Conservation (phyloP, 768 basidiomycete species). For the Serendipita sp. region DNA sequence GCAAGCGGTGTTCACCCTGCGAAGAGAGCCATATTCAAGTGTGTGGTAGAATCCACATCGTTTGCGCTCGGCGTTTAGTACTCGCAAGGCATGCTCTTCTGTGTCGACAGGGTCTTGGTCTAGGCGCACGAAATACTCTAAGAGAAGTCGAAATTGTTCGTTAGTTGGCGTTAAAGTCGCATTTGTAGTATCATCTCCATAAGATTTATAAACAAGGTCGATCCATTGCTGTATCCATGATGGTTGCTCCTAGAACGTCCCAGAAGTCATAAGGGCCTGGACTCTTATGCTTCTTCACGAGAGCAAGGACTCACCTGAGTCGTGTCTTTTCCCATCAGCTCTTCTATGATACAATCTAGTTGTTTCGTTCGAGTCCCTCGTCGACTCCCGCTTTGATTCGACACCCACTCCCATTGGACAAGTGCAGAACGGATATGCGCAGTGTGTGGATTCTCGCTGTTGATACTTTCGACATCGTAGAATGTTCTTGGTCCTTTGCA, state of each 20-base stretch:
- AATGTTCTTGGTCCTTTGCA: no score
- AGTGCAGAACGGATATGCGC: no score
- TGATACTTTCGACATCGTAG: no score
- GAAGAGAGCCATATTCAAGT: not conserved
- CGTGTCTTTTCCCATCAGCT: not conserved
- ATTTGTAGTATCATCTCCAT: not conserved
- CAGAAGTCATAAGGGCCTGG: no score
- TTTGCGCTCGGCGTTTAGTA: not conserved
- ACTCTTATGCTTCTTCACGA: no score
- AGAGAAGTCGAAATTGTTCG: not conserved
- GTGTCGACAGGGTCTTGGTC: not conserved
- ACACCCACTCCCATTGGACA: no score
- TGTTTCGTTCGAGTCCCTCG: not conserved
- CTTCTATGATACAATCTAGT: not conserved
- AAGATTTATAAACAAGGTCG: not conserved
- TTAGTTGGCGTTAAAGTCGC: not conserved
- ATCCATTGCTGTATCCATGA: not conserved
- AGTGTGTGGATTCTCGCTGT: no score
- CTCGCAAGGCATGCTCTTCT: not conserved
- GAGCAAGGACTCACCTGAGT: not conserved
- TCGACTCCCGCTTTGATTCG: no score
- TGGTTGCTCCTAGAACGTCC: not conserved
- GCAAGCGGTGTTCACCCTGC: no score
- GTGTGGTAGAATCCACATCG: not conserved
- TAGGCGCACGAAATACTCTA: not conserved